These are phyloP conservation scores for Leishmania turanica DNA, from an alignment of 208 protist genomes.

Conservation along the genomic window DNA sequence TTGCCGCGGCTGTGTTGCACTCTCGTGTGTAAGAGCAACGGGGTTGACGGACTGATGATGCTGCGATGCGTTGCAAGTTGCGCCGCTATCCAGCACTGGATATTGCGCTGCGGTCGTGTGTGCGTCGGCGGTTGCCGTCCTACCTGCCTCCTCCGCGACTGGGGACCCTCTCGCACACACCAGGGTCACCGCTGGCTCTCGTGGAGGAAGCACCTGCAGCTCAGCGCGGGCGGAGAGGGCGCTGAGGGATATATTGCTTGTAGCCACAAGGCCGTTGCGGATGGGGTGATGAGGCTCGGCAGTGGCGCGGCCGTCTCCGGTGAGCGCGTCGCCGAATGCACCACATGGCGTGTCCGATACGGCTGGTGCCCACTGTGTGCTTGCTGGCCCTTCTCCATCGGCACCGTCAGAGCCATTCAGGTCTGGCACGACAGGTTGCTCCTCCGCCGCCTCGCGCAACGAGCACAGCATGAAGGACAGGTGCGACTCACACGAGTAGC, in stretches of 20 bases:
- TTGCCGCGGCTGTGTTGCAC: neutral
- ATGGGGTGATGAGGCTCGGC: neutral
- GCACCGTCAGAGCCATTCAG: neutral
- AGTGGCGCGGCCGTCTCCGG: neutral
- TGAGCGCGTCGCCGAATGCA: neutral
- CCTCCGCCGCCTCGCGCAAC: slow-evolving; percentile 2
- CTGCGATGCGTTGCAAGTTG: neutral
- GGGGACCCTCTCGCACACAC: neutral
- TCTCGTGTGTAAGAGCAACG: neutral
- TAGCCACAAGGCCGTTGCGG: slow-evolving; percentile 7
- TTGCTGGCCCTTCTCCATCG: neutral
- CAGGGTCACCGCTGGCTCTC: no score
- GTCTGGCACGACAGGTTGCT: neutral
- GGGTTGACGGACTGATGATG: neutral
- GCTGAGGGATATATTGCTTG: slow-evolving; percentile 21
- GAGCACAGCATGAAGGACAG: slow-evolving; percentile 23
- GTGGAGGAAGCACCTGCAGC: slow-evolving; percentile 9
- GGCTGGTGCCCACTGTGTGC: neutral
- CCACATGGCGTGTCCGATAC: neutral
- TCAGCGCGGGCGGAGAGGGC: slow-evolving; percentile 27
- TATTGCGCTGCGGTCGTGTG: neutral
- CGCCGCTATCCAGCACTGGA: neutral
- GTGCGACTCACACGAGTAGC: slow-evolving; percentile 17
- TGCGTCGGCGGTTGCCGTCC: neutral
- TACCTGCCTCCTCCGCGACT: neutral